Base-by-base conservation (phyloP, 2,329 filamentous ascomycete genomes). In the Penicillium palitans region DNA sequence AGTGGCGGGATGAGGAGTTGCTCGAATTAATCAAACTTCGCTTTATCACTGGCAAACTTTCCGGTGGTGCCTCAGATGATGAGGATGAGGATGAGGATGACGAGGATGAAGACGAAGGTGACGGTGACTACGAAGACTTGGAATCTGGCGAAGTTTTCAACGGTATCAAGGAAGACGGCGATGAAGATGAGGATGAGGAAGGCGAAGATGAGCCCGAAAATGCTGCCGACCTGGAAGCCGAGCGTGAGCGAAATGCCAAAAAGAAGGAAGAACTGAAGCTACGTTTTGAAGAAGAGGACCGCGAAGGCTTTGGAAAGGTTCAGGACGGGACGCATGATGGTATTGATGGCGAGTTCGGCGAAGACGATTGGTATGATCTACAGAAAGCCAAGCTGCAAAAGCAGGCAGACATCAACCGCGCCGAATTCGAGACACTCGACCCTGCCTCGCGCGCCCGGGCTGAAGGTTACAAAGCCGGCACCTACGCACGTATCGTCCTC, bases 301-400 rank as follows among this genome's bases (percentile, higher is more conserved):
- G 91, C n/a, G 95, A 99, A 72, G 95, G 95, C 0, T 93, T 97
- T 72, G 77, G 71, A 7, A 87, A 90, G 69, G 96, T 96, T 70
- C 91, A 95, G 76, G 96, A 96, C 71, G 87, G 90, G 29, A 86
- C 88, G 51, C 89, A 89, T 64, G 86, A 84, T 31, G 88, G 83
- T 35, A 83, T 83, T 3, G 81, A 86, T 6, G 86, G 93, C 53
- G 80, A 86, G 58, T 98, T 96, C 69, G 95, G 93, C 52, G 95
- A 99, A 76, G 95, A 99, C 72, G 91, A 99, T 56, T 99, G 96
- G 96, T 99, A 99, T 73, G 95, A 98, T 71, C 86, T 90, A 29
- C 95, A 99, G 73, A 99, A 99, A 79, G 91, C 95, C 33, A 84
- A 90, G 73, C 87, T 99, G 59, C 90, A 97, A 77, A 97, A 96